These are phyloP conservation scores for Vitis rupestris DNA, from an alignment of 164 flowering plant genomes.

Conservation along the genomic window DNA sequence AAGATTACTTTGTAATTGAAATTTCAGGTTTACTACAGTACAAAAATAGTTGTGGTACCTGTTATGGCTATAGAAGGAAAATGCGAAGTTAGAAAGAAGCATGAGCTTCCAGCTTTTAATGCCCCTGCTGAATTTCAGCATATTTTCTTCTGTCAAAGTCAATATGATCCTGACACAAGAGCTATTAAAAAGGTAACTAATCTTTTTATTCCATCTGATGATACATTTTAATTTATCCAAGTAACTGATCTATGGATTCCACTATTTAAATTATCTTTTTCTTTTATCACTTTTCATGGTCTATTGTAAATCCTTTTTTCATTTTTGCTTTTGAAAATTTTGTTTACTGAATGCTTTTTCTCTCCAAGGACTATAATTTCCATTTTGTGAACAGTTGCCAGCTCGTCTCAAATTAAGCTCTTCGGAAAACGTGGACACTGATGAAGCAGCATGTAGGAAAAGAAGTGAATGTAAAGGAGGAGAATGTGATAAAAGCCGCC, in stretches of 20 bases:
- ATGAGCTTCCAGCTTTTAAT: slow-evolving; percentile 49
- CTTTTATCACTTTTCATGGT: not conserved
- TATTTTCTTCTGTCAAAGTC: slow-evolving; percentile 74
- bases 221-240: too few species aligned
- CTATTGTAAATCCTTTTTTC: too few species aligned
- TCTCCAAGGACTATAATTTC: too few species aligned
- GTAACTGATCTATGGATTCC: too few species aligned
- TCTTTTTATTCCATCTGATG: not conserved
- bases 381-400: slow-evolving; percentile 54
- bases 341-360: too few species aligned
- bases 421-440: slow-evolving; percentile 24
- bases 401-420: slow-evolving; percentile 45
- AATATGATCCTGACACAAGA: slow-evolving; percentile 77
- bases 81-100: slow-evolving; percentile 77
- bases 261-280: too few species aligned
- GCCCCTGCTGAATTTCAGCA: slow-evolving; percentile 59
- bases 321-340: too few species aligned
- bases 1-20: not conserved
- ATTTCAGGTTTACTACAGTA: slow-evolving; percentile 81
- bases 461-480: slow-evolving; percentile 71
- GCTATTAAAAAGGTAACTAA: slow-evolving; percentile 71
- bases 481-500: slow-evolving; percentile 40
- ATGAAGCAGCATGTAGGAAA: slow-evolving; percentile 51
- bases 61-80: slow-evolving; percentile 65
- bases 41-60: slow-evolving; percentile 42